These are phyloP conservation scores for Biscutella auriculata DNA, from an alignment of 441 rosid species.

Conservation along the genomic window DNA sequence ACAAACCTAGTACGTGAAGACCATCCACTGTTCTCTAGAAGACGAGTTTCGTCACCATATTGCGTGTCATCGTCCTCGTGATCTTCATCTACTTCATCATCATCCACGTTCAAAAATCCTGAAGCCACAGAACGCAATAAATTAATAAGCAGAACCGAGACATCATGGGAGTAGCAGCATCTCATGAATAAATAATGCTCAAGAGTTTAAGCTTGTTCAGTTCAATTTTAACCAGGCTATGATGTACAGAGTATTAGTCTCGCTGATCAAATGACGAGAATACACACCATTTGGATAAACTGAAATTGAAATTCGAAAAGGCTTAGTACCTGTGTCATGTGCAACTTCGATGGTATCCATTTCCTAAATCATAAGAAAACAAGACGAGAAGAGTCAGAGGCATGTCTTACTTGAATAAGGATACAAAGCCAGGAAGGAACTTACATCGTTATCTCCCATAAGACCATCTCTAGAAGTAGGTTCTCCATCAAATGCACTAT, in stretches of 20 bases:
- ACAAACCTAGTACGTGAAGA: conserved; percentile 92
- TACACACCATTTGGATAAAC: neutral
- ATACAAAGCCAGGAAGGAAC: conserved; percentile 21
- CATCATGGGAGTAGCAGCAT: conserved; percentile 1
- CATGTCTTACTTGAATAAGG: conserved; percentile 4
- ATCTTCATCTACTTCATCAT: conserved; percentile 73
- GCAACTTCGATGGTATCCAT: conserved; percentile 32
- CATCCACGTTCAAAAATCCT: conserved; percentile 88
- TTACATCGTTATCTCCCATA: conserved; percentile 39
- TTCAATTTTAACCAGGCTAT: neutral
- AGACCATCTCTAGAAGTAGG: conserved; percentile 21
- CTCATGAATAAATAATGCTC: conserved; percentile 4
- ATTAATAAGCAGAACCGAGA: conserved; percentile 11
- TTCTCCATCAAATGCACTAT: conserved; percentile 29
- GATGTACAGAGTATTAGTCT: neutral
- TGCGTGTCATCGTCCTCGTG: conserved; percentile 48
- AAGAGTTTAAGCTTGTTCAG: neutral
- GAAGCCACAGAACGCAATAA: conserved; percentile 12
- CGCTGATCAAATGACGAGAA: conserved; percentile 2
- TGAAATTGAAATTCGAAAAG: neutral
- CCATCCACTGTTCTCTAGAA: conserved; percentile 93
- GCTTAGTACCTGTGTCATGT: conserved; percentile 70
- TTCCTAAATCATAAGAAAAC: conserved; percentile 44
- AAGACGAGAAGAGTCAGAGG: neutral
- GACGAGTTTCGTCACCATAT: conserved; percentile 43